A percentile compares a stretch with the other conserved stretches of the same genome.
These are phyloP conservation scores for Phragmites australis DNA, from an alignment of 176 grass and related monocot genomes.

Conservation along the genomic window DNA sequence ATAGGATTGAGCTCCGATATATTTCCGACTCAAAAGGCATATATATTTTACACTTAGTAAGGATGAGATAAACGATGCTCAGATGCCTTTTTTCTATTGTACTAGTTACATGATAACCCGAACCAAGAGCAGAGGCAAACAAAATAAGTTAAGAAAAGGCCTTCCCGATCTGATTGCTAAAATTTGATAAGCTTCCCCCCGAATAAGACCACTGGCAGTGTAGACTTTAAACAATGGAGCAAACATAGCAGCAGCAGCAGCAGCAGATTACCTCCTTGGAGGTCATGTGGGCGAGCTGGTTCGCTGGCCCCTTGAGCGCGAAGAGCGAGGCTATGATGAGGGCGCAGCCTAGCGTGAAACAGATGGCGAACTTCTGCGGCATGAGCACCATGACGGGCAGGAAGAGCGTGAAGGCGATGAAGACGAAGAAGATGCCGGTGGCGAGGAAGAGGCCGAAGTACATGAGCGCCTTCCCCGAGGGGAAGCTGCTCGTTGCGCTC, in stretches of 20 bases:
- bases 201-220: neutral
- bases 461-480: constrained; percentile 87
- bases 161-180: neutral
- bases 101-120: neutral
- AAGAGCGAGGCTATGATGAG: constrained; percentile 94
- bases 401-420: constrained; percentile 89
- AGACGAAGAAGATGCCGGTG: constrained; percentile 90
- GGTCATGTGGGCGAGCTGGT: constrained; percentile 88
- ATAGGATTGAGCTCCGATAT: neutral
- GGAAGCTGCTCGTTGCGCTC: constrained; percentile 80
- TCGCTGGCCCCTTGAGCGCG: constrained; percentile 83
- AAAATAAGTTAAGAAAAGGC: neutral
- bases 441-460: constrained; percentile 95
- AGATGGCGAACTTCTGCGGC: constrained; percentile 97
- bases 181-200: neutral
- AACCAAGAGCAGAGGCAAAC: neutral
- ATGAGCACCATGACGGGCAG: constrained; percentile 92
- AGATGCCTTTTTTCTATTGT: neutral
- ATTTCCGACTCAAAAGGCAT: neutral
- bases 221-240: neutral
- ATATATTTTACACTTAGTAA: neutral
- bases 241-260: neutral
- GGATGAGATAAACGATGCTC: neutral
- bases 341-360: constrained; percentile 85
- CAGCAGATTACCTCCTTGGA: constrained; percentile 80